phyloP scores from a whole-genome alignment of 2,329 filamentous ascomycete species.

The Pleoardoris graminearum region DNA sequence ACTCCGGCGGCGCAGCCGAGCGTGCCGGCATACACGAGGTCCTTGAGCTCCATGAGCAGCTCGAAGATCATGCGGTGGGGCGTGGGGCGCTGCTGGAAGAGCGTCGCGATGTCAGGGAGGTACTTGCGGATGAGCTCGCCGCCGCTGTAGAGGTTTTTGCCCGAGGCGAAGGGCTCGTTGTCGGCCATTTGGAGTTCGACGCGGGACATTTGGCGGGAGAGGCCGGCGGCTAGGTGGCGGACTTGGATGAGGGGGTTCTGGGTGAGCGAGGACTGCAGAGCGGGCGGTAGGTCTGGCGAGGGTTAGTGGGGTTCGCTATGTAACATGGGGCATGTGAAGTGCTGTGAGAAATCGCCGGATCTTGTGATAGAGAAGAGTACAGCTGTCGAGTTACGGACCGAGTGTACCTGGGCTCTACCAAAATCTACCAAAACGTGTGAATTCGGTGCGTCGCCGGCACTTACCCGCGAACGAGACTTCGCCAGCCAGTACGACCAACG shows the following conservation, averaged over 20 bases:
- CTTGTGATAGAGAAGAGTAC: neutral
- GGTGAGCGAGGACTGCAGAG: constrained; percentile 37
- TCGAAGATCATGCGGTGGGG: constrained; percentile 43
- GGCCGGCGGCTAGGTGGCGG: constrained; percentile 38
- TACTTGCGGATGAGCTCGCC: constrained; percentile 40
- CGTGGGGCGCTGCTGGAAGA: constrained; percentile 36
- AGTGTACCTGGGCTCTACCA: neutral
- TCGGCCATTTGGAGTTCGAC: constrained; percentile 41
- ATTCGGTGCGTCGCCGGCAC: too few relatives aligned
- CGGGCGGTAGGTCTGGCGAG: constrained; percentile 30
- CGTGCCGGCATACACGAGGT: constrained; percentile 35
- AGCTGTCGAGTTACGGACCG: neutral
- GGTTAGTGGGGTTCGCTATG: neutral
- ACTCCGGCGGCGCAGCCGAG: constrained; percentile 30
- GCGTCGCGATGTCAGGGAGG: constrained; percentile 34
- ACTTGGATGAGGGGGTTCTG: constrained; percentile 40
- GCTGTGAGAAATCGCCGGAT: neutral
- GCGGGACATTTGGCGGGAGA: constrained; percentile 41
- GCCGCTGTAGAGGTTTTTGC: constrained; percentile 41
- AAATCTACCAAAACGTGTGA: too few relatives aligned
- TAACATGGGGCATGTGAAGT: too few relatives aligned
- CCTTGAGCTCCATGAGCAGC: constrained; percentile 40
- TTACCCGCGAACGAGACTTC: constrained; percentile 41
- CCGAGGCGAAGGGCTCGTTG: constrained; percentile 35
- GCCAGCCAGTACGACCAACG: constrained; percentile 37